Evolutionary conservation across 2,329 filamentous ascomycete species (phyloP).

Genomic region (Hymenoscyphus salicellus): DNA sequence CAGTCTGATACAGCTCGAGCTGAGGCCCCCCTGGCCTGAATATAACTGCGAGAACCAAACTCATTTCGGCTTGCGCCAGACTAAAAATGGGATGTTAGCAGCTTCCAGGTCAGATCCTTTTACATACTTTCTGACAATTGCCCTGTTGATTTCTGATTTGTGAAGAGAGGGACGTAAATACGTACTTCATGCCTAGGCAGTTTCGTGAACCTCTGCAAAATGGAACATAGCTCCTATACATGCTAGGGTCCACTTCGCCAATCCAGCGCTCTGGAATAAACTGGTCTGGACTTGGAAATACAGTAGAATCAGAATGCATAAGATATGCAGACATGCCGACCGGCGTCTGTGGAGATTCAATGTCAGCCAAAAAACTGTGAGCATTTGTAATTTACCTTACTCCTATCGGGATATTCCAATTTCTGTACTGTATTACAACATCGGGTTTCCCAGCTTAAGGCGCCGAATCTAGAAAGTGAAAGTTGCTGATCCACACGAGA

Average conservation of each 20-base stretch:
- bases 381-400: neutral
- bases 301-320: conserved; percentile 5
- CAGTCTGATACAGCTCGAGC: conserved; percentile 2
- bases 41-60: neutral
- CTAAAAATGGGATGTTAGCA: neutral
- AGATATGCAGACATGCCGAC: conserved; percentile 10
- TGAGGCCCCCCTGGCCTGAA: neutral
- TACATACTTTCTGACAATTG: neutral
- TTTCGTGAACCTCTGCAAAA: conserved; percentile 28
- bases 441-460: conserved; percentile 6
- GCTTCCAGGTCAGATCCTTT: neutral
- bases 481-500: too few species aligned
- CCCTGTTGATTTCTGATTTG: too few species aligned
- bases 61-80: conserved; percentile 10
- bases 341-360: neutral
- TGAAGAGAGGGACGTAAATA: neutral
- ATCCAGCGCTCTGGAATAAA: conserved; percentile 47
- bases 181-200: conserved; percentile 21
- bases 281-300: conserved; percentile 40
- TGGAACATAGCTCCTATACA: conserved; percentile 18
- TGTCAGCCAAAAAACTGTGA: neutral
- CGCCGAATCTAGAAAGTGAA: too few species aligned
- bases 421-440: neutral
- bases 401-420: neutral
- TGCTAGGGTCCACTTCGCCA: neutral